Base-by-base conservation (phyloP, 2,329 filamentous ascomycete species). In the Sarocladium strictum region DNA sequence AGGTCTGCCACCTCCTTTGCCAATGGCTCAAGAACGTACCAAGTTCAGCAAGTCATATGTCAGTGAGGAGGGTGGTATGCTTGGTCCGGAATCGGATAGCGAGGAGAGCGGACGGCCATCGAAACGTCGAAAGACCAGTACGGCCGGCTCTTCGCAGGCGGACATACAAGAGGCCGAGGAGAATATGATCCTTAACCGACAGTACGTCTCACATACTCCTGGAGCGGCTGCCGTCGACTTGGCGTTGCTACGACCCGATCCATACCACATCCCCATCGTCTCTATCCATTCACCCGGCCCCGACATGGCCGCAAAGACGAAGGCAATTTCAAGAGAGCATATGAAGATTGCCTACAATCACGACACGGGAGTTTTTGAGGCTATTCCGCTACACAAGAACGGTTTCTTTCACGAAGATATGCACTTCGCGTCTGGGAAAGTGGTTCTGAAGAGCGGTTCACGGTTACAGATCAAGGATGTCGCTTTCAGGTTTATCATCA, bases 251-350 rank as follows among this genome's bases (percentile, higher is more conserved):
- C 76, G 81, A 4, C 83, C 85, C 1, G 81, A 83, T 23, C 81
- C 83, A 0, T 69, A 79, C 57, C 77, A 84, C 55, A 80, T 84
- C 54, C 83, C 85, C 2, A 78, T 89, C 56, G 77, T 91, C 50
- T 82, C 83, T 32, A 89, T 92, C 43, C 88, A 91, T 66, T 88
- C 87, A 3, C 83, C 83, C 0, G 79, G 80, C 2, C 79, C 79
- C 4, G 75, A 81, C 50, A 81, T 83, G 57, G 79, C 82, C 2
- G 41, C 29, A 9, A 82, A 80, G 58, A 89, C 87, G 52, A 88
- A 87, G 64, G 81, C 80, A 52, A 91, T 92, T 54, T 92, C 88
- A 3, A 77, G 87, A 57, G 75, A 86, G 61, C 89, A 93, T 66
- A 74, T 89, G 50, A 85, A 84, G 62, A 89, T 93, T 60, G 74